phyloP scores from a whole-genome alignment of 1,284 basidiomycete species.

The Entoloma clypeatum region DNA sequence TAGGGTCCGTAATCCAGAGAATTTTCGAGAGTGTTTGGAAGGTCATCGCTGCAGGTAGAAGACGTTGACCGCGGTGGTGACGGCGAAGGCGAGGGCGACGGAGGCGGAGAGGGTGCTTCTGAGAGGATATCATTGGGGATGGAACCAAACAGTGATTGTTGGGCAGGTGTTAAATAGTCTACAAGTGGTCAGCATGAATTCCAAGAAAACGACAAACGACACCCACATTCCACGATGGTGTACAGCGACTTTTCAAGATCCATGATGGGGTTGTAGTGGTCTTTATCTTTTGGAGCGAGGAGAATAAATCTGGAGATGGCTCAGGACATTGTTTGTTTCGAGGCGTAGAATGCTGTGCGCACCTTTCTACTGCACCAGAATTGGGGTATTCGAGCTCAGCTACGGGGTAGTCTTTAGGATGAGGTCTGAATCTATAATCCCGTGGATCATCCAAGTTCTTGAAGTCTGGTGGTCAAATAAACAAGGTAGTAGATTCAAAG shows the following conservation, averaged over 20 bases:
- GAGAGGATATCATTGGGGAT: constrained; percentile 48
- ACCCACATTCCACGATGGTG: constrained; percentile 64
- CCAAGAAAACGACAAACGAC: neutral
- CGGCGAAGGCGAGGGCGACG: constrained; percentile 37
- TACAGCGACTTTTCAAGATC: constrained; percentile 64
- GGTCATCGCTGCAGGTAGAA: constrained; percentile 20
- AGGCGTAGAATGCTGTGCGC: constrained; percentile 20
- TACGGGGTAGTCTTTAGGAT: constrained; percentile 53
- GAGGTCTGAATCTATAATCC: constrained; percentile 57
- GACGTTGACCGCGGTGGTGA: constrained; percentile 31
- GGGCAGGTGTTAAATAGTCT: constrained; percentile 66
- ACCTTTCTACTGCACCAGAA: constrained; percentile 59
- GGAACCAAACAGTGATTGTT: constrained; percentile 61
- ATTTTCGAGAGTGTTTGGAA: too few relatives aligned
- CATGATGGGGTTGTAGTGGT: constrained; percentile 77
- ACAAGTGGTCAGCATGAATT: constrained; percentile 10
- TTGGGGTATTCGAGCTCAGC: constrained; percentile 74
- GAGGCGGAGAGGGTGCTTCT: constrained; percentile 39
- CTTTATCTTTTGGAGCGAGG: constrained; percentile 70
- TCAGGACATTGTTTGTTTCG: constrained; percentile 1
- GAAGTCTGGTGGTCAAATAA: constrained; percentile 47
- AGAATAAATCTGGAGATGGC: constrained; percentile 54
- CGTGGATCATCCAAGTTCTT: constrained; percentile 53
- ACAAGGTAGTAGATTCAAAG: constrained; percentile 5
- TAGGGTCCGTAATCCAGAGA: too few relatives aligned